Conservation (phyloP, 805 yeast genomes). For the Suhomyces vadensis region DNA sequence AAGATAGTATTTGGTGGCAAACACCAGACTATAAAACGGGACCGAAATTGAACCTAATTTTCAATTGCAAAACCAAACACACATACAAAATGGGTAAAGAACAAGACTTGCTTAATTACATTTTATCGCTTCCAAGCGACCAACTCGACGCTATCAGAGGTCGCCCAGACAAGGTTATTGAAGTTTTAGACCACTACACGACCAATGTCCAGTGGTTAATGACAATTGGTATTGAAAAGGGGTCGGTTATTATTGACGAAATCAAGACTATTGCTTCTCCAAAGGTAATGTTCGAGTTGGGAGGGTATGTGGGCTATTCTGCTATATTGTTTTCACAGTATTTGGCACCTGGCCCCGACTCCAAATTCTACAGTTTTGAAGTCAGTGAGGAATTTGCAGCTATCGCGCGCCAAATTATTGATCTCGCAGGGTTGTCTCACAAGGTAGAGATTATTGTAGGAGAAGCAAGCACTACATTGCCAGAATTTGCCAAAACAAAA, state of each 20-base stretch:
- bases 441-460: slow-evolving; percentile 36
- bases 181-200: slow-evolving; percentile 28
- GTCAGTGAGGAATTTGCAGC: slow-evolving; percentile 29
- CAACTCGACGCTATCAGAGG: slow-evolving; percentile 24
- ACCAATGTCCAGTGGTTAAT: slow-evolving; percentile 20
- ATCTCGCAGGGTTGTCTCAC: slow-evolving; percentile 33
- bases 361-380: slow-evolving; percentile 38
- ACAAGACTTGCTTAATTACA: slow-evolving; percentile 23
- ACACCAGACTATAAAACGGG: too few relatives aligned
- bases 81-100: slow-evolving; percentile 18
- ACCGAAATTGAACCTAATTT: too few relatives aligned
- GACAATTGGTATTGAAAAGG: slow-evolving; percentile 35
- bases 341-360: slow-evolving; percentile 18
- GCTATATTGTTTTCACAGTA: slow-evolving; percentile 36
- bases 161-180: slow-evolving; percentile 32
- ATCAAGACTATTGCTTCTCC: too few relatives aligned
- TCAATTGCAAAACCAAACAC: too few relatives aligned
- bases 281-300: slow-evolving; percentile 32
- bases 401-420: slow-evolving; percentile 28
- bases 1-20: too few relatives aligned
- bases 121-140: slow-evolving; percentile 22
- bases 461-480: slow-evolving; percentile 29
- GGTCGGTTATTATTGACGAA: slow-evolving; percentile 24
- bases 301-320: slow-evolving; percentile 37
- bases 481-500: slow-evolving; percentile 19